Evolutionary conservation across 1,284 basidiomycete species (phyloP).

Genomic region (Cryptococcus sp.): DNA sequence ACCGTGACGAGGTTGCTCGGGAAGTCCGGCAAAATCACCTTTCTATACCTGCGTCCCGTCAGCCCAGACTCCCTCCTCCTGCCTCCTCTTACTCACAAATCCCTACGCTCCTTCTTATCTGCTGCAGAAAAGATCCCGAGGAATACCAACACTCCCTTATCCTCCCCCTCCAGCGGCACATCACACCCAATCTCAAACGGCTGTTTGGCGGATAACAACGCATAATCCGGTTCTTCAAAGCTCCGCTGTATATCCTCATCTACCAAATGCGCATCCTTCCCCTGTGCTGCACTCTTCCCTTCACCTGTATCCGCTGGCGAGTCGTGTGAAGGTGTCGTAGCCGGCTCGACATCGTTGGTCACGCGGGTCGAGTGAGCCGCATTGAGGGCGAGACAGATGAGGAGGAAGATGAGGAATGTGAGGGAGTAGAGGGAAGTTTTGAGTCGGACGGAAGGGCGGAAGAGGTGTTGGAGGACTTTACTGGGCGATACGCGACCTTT

Average conservation of each 20-base stretch:
- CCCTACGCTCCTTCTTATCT: slow-evolving; percentile 29
- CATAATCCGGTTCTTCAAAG: slow-evolving; percentile 47
- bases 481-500: not conserved
- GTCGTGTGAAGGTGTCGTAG: slow-evolving; percentile 18
- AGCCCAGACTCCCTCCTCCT: not conserved
- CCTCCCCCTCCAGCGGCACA: slow-evolving; percentile 32
- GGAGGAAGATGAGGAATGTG: slow-evolving; percentile 20
- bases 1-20: slow-evolving; percentile 39
- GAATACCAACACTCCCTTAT: slow-evolving; percentile 39
- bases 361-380: slow-evolving; percentile 15
- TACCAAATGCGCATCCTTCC: slow-evolving; percentile 31
- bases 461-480: slow-evolving; percentile 12
- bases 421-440: slow-evolving; percentile 32
- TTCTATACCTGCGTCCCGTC: slow-evolving; percentile 28
- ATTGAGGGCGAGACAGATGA: slow-evolving; percentile 33
- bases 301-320: slow-evolving; percentile 28
- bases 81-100: slow-evolving; percentile 31
- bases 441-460: slow-evolving; percentile 31
- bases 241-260: slow-evolving; percentile 31
- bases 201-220: slow-evolving; percentile 36
- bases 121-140: slow-evolving; percentile 44
- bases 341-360: slow-evolving; percentile 5
- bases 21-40: slow-evolving; percentile 41
- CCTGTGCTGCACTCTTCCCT: slow-evolving; percentile 27
- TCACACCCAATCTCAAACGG: slow-evolving; percentile 46